Evolutionary conservation across 768 basidiomycete genomes (phyloP), one percentile per base, ranked within the genome.

Genomic region (Phylloporus rhodoxanthus): DNA sequence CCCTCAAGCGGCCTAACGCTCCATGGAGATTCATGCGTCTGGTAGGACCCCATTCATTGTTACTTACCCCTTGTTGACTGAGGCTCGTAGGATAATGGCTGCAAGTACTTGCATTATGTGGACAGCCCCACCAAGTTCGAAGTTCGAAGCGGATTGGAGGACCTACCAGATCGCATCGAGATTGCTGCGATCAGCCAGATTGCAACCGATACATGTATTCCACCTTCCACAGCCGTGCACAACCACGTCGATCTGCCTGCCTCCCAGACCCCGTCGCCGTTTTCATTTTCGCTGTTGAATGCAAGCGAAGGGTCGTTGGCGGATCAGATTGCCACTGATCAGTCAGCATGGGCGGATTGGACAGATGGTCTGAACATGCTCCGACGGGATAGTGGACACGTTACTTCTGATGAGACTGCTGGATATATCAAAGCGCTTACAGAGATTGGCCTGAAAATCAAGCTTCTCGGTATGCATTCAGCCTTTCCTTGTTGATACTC

Each of bases 291-390:
- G 8, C 69, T 93, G 43, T 66, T 90, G 45, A 84, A 78, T 50
- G 74, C 80, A 7, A 80, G 77, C 57, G 85, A 86, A 57, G 82
- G 80, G 17, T 82, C 85, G 2, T 63, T 91, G 50, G 88, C 85
- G 4, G 87, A 91, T 63, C 79, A 84, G 50, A 82, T 90, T 57
- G 87, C 89, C 3, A 80, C 84, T 25, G 82, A 91, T 65, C 77
- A 80, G 45, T 81, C 83, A 15, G 74, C 85, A 15, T 93, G 88
- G 85, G 86, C 89, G 14, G 92, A 95, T 69, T 95, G 92, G 92
- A 90, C 90, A 2, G 92, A 95, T 65, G 92, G 91, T 4, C 63
- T 95, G 66, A 90, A 90, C 59, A 87, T 94, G 82, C 75, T 94
- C 36, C 74, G 89, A 34, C 72, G 82, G 45, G 88, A 87, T 56